Conservation (phyloP, 1,139 yeast species). For the Torulaspora pretoriensis region DNA sequence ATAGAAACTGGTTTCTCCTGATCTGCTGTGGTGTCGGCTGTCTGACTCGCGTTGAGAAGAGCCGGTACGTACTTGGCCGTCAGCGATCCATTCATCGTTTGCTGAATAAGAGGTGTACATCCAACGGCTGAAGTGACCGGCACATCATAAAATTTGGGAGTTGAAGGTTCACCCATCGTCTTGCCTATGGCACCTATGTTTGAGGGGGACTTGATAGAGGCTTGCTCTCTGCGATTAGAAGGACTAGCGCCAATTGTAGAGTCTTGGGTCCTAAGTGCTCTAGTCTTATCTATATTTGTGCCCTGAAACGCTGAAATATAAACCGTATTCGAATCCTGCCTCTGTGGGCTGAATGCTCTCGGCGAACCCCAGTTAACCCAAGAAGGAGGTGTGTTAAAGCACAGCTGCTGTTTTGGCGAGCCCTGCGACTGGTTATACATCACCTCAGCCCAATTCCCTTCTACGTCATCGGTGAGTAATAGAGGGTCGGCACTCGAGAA, state of each 20-base stretch:
- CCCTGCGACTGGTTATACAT: constrained; percentile 19
- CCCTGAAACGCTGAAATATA: constrained; percentile 8
- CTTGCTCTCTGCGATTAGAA: not conserved
- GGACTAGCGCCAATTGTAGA: not conserved
- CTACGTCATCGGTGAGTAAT: constrained; percentile 28
- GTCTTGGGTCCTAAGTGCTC: not conserved
- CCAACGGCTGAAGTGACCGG: constrained; percentile 20
- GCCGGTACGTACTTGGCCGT: constrained; percentile 19
- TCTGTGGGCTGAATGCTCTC: constrained; percentile 14
- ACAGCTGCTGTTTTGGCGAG: constrained; percentile 24
- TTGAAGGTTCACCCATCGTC: constrained; percentile 17
- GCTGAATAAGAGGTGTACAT: constrained; percentile 32
- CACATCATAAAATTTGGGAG: constrained; percentile 19
- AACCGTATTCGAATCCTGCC: constrained; percentile 12
- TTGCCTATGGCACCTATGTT: not conserved
- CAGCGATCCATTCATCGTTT: constrained; percentile 33
- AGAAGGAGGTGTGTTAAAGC: constrained; percentile 33
- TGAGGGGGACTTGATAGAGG: not conserved
- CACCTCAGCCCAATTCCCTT: constrained; percentile 23
- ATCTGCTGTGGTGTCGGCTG: constrained; percentile 1
- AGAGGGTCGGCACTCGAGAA: constrained; percentile 32
- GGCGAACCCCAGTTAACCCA: constrained; percentile 21
- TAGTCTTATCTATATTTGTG: not conserved
- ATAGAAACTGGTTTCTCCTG: constrained; percentile 10
- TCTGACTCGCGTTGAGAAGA: constrained; percentile 4